Base-by-base conservation (phyloP, 106 monocot genomes). In the Ottelia alismoides region DNA sequence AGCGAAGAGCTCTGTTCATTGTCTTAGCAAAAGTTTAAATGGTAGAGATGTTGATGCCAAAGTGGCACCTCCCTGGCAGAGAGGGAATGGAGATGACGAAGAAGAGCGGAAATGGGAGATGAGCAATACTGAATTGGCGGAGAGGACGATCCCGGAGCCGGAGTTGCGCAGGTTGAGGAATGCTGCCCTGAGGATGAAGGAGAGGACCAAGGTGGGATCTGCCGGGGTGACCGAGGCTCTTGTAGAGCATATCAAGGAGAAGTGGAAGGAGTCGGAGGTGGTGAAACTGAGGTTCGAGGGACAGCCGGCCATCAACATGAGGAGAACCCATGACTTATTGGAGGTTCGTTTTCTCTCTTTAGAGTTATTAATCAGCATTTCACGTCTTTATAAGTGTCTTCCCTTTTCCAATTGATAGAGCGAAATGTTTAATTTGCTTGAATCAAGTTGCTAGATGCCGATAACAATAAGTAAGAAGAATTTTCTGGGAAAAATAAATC, bases 261-360 rank as follows among this genome's bases (percentile, higher is more conserved):
- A 85, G 49, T 96, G 94, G 94, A 81, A 68, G 61, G 71, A 71
- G 31, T 44, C 29, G 12, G 94, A 96, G 76, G 81, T 96, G 47
- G 78, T 96, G 44, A 88, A 88, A 55, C 51, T 96, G 57, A 61
- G 67, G 55, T 84, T 96, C 56, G 81, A 79, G 78, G 94, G 94
- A 12, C 54, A 74, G 18, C 72, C 84, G 10, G 70, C 68, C 57
- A 62, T 96, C 31, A 69, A 85, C 64, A 96, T 96, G 94, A 96
- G 63, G 63, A 81, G 71, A 56, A 81, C 74, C 20, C 88, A 96
- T 74, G 78, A 88, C 17, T 68, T 71, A 28, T 72, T 96, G 55
- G 94, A 96, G 94, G 94, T 96, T 2, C 25, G 70, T 52, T 7
- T 43, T 43, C 40, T 43, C 16, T 43, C 40, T 43, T 43, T 43